A percentile compares a stretch with the other conserved stretches of the same genome.
These are phyloP conservation scores for Polygonum maritimum DNA, from an alignment of 148 eudicot genomes.

Conservation along the genomic window DNA sequence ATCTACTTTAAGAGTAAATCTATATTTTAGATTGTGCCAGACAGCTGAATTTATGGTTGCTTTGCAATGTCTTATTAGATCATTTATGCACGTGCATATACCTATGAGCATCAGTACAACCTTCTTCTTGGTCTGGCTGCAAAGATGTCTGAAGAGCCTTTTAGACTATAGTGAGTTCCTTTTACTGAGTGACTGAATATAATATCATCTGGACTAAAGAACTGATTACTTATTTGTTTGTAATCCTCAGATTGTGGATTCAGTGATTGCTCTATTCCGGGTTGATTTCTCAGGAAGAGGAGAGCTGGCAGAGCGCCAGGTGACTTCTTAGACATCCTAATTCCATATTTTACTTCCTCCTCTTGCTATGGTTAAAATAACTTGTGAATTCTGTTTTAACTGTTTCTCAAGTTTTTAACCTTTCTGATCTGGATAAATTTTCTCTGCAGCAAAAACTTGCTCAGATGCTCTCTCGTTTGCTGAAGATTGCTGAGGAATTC, in stretches of 20 bases:
- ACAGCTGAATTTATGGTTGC: not conserved
- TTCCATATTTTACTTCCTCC: not conserved
- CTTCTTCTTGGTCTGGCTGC: conserved; percentile 95
- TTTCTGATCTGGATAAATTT: not conserved
- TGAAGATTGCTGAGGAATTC: conserved; percentile 87
- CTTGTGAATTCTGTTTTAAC: not conserved
- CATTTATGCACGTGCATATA: conserved; percentile 97
- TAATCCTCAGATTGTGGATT: conserved; percentile 66
- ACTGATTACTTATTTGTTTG: conserved; percentile 12
- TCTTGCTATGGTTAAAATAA: not conserved
- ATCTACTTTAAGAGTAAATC: not conserved
- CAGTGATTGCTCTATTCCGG: conserved; percentile 84
- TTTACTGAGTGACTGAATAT: not conserved
- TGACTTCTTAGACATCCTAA: conserved; percentile 11
- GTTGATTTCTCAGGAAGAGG: conserved; percentile 97
- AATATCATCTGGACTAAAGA: not conserved
- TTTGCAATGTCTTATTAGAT: conserved; percentile 30
- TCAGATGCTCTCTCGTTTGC: conserved; percentile 86
- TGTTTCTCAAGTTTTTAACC: not conserved
- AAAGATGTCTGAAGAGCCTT: conserved; percentile 97
- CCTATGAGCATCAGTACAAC: conserved; percentile 97
- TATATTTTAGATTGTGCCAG: not conserved
- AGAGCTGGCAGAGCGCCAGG: conserved; percentile 98
- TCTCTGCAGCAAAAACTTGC: conserved; percentile 82
- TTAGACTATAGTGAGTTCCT: conserved; percentile 60